Conservation (phyloP, 371 early-diverging fungal genomes). For the Vairimorpha ceranae region DNA sequence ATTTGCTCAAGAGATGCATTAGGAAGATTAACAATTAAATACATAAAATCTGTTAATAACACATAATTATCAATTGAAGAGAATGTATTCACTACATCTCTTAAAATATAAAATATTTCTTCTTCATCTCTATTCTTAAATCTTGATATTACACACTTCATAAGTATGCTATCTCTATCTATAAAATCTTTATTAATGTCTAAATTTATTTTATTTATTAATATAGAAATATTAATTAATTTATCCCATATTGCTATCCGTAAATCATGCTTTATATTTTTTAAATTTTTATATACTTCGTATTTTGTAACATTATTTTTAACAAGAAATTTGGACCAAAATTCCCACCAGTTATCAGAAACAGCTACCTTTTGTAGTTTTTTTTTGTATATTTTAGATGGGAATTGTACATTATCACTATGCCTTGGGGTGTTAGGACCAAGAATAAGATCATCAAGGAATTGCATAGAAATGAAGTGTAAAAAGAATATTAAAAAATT, state of each 20-base stretch:
- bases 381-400: conserved; percentile 17
- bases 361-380: conserved; percentile 31
- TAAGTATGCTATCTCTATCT: background rate
- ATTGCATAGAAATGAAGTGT: conserved; percentile 14
- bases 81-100: background rate
- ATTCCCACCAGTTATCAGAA: conserved; percentile 36
- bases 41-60: background rate
- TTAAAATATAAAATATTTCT: background rate
- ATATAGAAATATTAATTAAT: background rate
- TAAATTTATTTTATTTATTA: too few relatives aligned
- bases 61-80: background rate
- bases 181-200: background rate
- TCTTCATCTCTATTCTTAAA: background rate
- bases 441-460: conserved; percentile 30
- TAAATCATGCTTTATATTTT: background rate
- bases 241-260: conserved; percentile 30
- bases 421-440: conserved; percentile 22
- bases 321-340: conserved; percentile 38
- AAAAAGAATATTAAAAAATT: background rate
- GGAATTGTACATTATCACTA: conserved; percentile 28
- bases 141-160: background rate
- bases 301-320: background rate
- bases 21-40: background rate
- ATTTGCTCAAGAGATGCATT: background rate
- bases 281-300: too few relatives aligned